Evolutionary conservation across 2,329 filamentous ascomycete genomes (phyloP).

Genomic region (Paecilomyces niveus): DNA sequence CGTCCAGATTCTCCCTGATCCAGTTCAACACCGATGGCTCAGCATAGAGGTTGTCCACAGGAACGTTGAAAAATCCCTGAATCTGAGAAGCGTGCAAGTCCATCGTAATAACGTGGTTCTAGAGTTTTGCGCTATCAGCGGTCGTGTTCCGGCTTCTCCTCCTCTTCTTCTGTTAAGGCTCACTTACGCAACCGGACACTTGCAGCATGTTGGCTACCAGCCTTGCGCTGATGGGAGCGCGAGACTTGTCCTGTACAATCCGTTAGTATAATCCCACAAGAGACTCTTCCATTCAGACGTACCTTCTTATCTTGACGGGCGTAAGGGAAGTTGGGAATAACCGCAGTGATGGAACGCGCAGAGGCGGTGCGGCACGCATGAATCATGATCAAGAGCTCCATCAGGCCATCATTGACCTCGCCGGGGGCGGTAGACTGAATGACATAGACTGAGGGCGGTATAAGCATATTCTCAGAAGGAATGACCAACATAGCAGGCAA

Average conservation of each 20-base stretch:
- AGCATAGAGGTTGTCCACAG: slow-evolving; percentile 78
- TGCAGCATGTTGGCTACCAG: slow-evolving; percentile 97
- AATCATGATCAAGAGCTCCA: slow-evolving; percentile 98
- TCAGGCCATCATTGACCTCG: slow-evolving; percentile 95
- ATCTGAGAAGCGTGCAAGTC: slow-evolving; percentile 91
- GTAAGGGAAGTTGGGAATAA: slow-evolving; percentile 94
- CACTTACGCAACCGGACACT: slow-evolving; percentile 65
- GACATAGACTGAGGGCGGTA: slow-evolving; percentile 65
- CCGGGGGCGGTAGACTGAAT: slow-evolving; percentile 90
- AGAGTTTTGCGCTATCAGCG: background rate
- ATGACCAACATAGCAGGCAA: slow-evolving; percentile 4
- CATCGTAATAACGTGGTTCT: slow-evolving; percentile 88
- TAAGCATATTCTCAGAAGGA: background rate
- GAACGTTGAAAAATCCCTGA: slow-evolving; percentile 89
- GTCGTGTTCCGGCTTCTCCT: background rate
- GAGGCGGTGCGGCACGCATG: slow-evolving; percentile 84
- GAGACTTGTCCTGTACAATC: slow-evolving; percentile 60
- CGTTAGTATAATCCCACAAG: background rate
- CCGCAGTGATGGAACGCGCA: slow-evolving; percentile 86
- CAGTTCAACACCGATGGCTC: slow-evolving; percentile 87
- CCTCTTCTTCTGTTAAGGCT: background rate
- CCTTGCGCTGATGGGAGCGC: slow-evolving; percentile 93
- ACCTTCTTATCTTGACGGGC: slow-evolving; percentile 90
- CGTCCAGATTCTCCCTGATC: slow-evolving; percentile 78
- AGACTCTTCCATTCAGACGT: background rate